Evolutionary conservation across 2,329 filamentous ascomycete species (phyloP).

Genomic region (Fusarium newnesense): DNA sequence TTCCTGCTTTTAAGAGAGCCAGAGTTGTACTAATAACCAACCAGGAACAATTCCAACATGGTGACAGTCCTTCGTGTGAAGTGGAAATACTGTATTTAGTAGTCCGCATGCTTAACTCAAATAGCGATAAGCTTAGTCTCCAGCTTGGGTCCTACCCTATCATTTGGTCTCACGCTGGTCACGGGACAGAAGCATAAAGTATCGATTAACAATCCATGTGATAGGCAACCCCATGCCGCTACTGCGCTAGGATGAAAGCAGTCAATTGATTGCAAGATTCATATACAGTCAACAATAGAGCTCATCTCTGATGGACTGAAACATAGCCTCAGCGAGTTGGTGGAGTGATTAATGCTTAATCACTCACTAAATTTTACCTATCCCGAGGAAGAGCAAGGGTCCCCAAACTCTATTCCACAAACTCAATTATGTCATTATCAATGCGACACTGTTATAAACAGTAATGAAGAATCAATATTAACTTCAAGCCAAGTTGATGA

Average conservation of each 20-base stretch:
- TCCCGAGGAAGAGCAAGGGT: background rate
- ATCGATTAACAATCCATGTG: background rate
- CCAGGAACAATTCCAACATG: background rate
- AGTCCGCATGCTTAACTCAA: background rate
- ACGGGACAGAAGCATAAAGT: background rate
- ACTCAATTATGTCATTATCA: background rate
- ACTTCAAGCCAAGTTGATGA: too few relatives aligned
- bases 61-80: fast-evolving
- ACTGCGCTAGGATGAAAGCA: background rate
- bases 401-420: background rate
- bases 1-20: background rate
- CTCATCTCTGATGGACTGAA: background rate
- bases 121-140: background rate
- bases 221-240: background rate
- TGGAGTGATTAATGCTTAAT: background rate
- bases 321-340: background rate
- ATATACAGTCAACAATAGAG: background rate
- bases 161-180: background rate
- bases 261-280: background rate
- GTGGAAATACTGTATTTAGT: background rate
- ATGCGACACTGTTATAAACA: background rate
- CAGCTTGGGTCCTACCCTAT: background rate
- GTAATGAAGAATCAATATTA: too few relatives aligned
- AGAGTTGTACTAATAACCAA: background rate
- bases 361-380: too few relatives aligned